phyloP scores from a whole-genome alignment of 1,284 basidiomycete species.

The Tausonia pullulans region DNA sequence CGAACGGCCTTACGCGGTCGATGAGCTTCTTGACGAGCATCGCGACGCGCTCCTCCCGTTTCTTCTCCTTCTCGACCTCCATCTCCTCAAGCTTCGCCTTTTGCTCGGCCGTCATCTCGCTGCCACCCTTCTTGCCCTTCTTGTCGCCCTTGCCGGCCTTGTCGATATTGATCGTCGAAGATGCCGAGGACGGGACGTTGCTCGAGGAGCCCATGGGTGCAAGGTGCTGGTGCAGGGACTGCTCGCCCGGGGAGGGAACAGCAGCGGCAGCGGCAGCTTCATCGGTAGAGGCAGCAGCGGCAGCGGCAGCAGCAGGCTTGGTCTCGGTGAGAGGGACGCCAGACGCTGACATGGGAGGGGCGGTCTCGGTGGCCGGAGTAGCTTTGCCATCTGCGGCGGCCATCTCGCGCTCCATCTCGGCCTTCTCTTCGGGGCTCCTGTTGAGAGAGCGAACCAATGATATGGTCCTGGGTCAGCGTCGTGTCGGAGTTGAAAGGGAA shows the following conservation, averaged over 20 bases:
- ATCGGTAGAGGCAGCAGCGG: conserved; percentile 17
- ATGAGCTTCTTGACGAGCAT: conserved; percentile 63
- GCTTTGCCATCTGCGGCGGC: conserved; percentile 29
- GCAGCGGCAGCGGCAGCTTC: conserved; percentile 16
- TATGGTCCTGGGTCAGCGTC: not conserved
- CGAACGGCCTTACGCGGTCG: conserved; percentile 72
- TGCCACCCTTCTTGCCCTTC: conserved; percentile 38
- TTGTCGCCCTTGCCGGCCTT: conserved; percentile 28
- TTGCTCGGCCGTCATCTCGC: conserved; percentile 69
- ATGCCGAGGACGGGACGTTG: conserved; percentile 21
- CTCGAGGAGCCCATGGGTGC: conserved; percentile 24
- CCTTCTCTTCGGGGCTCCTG: conserved; percentile 56
- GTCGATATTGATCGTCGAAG: conserved; percentile 24
- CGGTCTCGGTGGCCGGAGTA: conserved; percentile 24
- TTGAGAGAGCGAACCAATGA: not conserved
- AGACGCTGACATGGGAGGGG: conserved; percentile 20
- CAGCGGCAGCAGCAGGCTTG: conserved; percentile 17
- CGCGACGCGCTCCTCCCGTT: conserved; percentile 58
- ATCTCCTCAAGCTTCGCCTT: conserved; percentile 66
- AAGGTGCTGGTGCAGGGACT: conserved; percentile 25
- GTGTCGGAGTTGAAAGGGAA: not conserved
- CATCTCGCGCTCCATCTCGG: conserved; percentile 67
- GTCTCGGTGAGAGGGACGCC: conserved; percentile 16
- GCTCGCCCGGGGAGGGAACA: conserved; percentile 13
- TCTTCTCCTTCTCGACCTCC: conserved; percentile 64